phyloP scores from a whole-genome alignment of 768 basidiomycete species.

The Boletus reticulatus region DNA sequence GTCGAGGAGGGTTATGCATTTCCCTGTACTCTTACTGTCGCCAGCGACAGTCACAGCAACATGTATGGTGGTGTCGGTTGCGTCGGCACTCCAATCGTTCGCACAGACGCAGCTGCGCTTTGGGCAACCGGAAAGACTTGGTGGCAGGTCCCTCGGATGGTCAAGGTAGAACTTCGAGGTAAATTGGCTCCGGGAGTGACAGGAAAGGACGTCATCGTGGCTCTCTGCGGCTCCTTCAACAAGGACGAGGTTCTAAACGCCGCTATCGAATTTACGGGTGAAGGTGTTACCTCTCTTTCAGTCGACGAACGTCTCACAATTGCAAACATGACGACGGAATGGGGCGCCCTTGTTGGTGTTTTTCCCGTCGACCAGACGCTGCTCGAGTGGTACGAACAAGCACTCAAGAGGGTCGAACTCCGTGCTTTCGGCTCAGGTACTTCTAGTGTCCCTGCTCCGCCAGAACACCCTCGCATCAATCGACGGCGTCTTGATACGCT shows the following conservation, averaged over 20 bases:
- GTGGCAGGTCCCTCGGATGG: constrained; percentile 99
- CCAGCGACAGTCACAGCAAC: constrained; percentile 95
- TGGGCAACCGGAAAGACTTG: constrained; percentile 99
- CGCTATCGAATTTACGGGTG: constrained; percentile 94
- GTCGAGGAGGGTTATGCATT: constrained; percentile 99
- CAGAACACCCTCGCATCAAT: constrained; percentile 87
- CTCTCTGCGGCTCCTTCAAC: constrained; percentile 94
- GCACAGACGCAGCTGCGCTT: constrained; percentile 91
- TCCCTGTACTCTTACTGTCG: constrained; percentile 92
- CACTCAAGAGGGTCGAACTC: constrained; percentile 69
- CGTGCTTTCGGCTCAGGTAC: constrained; percentile 62
- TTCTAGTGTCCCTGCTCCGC: constrained; percentile 59
- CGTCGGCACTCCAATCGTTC: constrained; percentile 95
- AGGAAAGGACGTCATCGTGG: constrained; percentile 98
- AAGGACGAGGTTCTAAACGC: constrained; percentile 95
- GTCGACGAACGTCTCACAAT: constrained; percentile 96
- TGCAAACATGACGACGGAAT: constrained; percentile 99
- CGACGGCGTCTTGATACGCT: constrained; percentile 65
- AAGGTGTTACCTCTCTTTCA: constrained; percentile 71
- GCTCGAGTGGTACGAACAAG: constrained; percentile 80
- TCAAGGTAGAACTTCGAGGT: constrained; percentile 90
- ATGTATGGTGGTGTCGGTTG: constrained; percentile 99
- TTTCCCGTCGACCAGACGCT: constrained; percentile 89
- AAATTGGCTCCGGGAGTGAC: constrained; percentile 84
- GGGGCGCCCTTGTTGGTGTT: constrained; percentile 95